Evolutionary conservation across 257 asterid species (phyloP).

Genomic region (Datura wrightii): DNA sequence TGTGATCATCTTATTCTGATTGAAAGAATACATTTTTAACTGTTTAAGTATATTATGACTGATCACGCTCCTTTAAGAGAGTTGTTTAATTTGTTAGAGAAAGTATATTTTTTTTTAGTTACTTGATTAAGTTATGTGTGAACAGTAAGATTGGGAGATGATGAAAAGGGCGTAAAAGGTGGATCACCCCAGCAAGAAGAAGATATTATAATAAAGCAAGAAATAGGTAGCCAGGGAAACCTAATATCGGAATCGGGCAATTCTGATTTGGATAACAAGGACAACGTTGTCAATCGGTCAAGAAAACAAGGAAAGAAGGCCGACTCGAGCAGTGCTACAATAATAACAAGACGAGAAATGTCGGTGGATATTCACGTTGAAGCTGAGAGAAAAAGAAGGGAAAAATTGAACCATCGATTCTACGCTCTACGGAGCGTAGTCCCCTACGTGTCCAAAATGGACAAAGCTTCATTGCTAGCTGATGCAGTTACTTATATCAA

Average conservation of each 20-base stretch:
- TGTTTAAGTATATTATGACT: background rate
- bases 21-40: background rate
- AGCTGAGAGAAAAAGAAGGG: conserved; percentile 54
- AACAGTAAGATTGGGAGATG: background rate
- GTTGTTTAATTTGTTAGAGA: background rate
- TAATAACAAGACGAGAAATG: conserved; percentile 11
- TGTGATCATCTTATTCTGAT: background rate
- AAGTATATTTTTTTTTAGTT: background rate
- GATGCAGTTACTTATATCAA: conserved; percentile 58
- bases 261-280: background rate
- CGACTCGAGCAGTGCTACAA: background rate
- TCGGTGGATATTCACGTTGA: conserved; percentile 41
- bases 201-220: background rate
- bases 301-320: background rate
- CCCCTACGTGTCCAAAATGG: conserved; percentile 54
- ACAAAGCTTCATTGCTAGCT: conserved; percentile 50
- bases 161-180: background rate
- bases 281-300: background rate
- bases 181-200: background rate
- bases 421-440: conserved; percentile 57
- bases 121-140: background rate
- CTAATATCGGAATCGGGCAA: background rate
- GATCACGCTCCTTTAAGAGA: background rate
- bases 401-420: conserved; percentile 51
- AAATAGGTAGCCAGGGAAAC: background rate